Conservation (phyloP, 208 protist species). For the Crithidia thermophila region DNA sequence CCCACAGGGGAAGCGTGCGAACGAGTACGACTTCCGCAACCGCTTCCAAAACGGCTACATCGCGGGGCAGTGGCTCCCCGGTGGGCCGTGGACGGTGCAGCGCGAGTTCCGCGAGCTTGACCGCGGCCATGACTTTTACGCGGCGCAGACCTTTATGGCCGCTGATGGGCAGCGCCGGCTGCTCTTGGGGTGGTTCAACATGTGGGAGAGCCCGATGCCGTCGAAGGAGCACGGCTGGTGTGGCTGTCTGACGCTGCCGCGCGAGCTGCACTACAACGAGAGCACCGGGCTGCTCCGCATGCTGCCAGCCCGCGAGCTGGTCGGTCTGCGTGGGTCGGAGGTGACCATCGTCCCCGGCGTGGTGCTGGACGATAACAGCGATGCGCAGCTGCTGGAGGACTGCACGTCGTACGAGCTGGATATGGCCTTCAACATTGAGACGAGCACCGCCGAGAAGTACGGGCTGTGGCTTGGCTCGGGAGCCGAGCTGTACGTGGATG, state of each 20-base stretch:
- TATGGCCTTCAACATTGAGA: conserved; percentile 40
- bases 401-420: conserved; percentile 50
- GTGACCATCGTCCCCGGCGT: conserved; percentile 11
- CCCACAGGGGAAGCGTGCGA: conserved; percentile 37
- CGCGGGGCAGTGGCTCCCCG: conserved; percentile 30
- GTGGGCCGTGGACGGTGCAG: conserved; percentile 12
- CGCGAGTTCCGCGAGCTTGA: conserved; percentile 42
- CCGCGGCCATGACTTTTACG: conserved; percentile 48
- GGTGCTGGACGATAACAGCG: conserved; percentile 22
- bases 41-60: conserved; percentile 49
- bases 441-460: conserved; percentile 56
- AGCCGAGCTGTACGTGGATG: conserved; percentile 51
- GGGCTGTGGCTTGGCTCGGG: conserved; percentile 59
- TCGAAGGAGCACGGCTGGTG: conserved; percentile 39
- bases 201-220: conserved; percentile 50
- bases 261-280: conserved; percentile 36
- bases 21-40: conserved; percentile 37
- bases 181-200: conserved; percentile 38
- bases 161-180: conserved; percentile 38
- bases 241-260: conserved; percentile 36
- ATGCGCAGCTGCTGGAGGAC: conserved; percentile 20
- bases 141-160: conserved; percentile 38
- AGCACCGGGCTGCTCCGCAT: conserved; percentile 24
- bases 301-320: conserved; percentile 45
- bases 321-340: conserved; percentile 28